Base-by-base conservation (phyloP, 2,329 filamentous ascomycete genomes). In the Verticillium tricorpus region DNA sequence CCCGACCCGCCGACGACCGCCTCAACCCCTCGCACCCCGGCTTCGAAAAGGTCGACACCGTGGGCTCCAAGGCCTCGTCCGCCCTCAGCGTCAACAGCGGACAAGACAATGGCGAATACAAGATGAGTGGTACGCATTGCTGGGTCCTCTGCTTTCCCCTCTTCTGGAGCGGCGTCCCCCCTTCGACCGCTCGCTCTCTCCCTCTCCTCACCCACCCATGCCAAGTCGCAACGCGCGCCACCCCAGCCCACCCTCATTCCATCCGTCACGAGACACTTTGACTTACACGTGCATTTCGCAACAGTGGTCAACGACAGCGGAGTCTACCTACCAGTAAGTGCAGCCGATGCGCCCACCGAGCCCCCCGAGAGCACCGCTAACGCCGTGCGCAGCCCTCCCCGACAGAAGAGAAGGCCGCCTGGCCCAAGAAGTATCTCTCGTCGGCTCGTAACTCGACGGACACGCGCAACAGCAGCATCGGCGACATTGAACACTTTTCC, bases 251-350 rank as follows among this genome's bases (percentile, higher is more conserved):
- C 63, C 52, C n/a, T 58, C 19, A n/a, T 22, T 8, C n/a, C 45
- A 15, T 25, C 22, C 35, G 35, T 58, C 56, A 22, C 37, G n/a
- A 22, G 56, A 40, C 45, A 19, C 9, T 50, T 50, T 50, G 45
- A 50, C 45, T 50, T 22, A 50, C 19, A 50, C n/a, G 45, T 39
- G 28, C 55, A 57, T 67, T 67, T 69, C 69, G 63, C 57, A 56
- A 58, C 74, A 97, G 94, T 97, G 67, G 95, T 98, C 75, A 96
- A 96, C 73, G 93, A 96, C 77, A 96, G 91, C 74, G 94, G 94
- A 67, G 90, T 97, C 65, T 98, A 96, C 78, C 85, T 98, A 68
- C 94, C 94, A 69, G 92, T 95, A 87, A 77, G 86, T 69, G 63
- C 57, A 57, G 34, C 58, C 56, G 57, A 32, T 25, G 74, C 14